Percentiles rank a stretch among this genome's conserved stretches.
phyloP scores from a whole-genome alignment of 805 yeast species.

The Monosporozyma servazzii region DNA sequence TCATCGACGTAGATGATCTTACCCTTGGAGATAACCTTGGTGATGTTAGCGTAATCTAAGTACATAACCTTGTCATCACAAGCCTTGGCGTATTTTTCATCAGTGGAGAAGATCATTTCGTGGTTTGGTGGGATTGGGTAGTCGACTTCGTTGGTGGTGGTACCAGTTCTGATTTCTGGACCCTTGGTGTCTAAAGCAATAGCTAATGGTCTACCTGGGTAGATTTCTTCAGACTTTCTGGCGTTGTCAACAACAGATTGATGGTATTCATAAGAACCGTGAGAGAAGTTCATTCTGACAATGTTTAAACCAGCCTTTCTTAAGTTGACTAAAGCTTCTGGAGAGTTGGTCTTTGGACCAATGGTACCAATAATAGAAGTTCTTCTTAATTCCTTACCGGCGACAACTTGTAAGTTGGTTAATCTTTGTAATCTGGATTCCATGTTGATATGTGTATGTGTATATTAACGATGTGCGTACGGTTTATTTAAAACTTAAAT shows the following conservation, averaged over 20 bases:
- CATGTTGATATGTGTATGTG: slow-evolving; percentile 8
- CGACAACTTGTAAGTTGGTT: slow-evolving; percentile 67
- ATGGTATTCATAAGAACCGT: slow-evolving; percentile 97
- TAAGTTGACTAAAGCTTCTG: slow-evolving; percentile 72
- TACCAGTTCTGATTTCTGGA: slow-evolving; percentile 98
- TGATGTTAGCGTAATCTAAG: slow-evolving; percentile 91
- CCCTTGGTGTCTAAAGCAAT: slow-evolving; percentile 99
- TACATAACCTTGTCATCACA: slow-evolving; percentile 78
- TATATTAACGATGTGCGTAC: slow-evolving; percentile 1
- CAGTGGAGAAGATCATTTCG: slow-evolving; percentile 90
- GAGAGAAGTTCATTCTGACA: slow-evolving; percentile 98
- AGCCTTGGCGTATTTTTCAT: slow-evolving; percentile 60
- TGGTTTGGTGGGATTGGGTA: slow-evolving; percentile 77
- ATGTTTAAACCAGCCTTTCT: slow-evolving; percentile 97
- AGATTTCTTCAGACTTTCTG: slow-evolving; percentile 82
- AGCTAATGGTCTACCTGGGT: slow-evolving; percentile 94
- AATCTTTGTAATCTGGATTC: slow-evolving; percentile 68
- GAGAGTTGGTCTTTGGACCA: slow-evolving; percentile 95
- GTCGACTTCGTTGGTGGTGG: slow-evolving; percentile 72
- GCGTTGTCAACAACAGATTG: slow-evolving; percentile 94
- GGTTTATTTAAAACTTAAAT: neutral
- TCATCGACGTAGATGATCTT: slow-evolving; percentile 91
- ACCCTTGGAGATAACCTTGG: slow-evolving; percentile 84
- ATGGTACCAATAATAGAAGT: slow-evolving; percentile 97
- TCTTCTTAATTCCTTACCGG: slow-evolving; percentile 77